These are phyloP conservation scores for Tetrahymena elliotti DNA, from an alignment of 73 alveolate species.

Conservation along the genomic window DNA sequence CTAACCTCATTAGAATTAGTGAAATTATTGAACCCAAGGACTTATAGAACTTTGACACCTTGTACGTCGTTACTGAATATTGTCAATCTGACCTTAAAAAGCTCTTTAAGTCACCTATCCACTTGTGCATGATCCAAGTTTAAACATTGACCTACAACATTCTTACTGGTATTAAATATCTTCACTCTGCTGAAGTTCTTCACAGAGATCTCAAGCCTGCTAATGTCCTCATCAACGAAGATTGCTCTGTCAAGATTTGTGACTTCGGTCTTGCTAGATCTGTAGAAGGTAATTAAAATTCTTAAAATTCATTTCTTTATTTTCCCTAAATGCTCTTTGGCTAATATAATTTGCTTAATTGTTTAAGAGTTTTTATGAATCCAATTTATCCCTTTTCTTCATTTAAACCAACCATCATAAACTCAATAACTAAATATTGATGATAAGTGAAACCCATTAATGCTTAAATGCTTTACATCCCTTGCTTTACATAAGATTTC, in stretches of 20 bases:
- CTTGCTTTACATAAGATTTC: no score
- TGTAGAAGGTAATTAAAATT: conserved; percentile 5
- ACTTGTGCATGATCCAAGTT: conserved; percentile 57
- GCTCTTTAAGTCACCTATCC: conserved; percentile 67
- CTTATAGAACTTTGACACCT: conserved; percentile 52
- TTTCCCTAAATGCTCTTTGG: neutral
- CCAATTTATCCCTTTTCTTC: neutral
- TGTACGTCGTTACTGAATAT: conserved; percentile 66
- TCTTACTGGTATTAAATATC: conserved; percentile 72
- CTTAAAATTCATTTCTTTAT: neutral
- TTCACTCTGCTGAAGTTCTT: conserved; percentile 80
- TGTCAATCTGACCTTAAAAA: conserved; percentile 74
- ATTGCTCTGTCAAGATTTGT: conserved; percentile 78
- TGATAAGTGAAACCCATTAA: neutral
- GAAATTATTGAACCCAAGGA: conserved; percentile 66
- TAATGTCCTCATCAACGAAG: conserved; percentile 81
- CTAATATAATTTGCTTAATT: neutral
- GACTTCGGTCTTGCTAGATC: conserved; percentile 88
- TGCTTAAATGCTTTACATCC: neutral
- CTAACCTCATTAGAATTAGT: conserved; percentile 46
- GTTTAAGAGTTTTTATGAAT: neutral
- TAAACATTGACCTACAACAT: conserved; percentile 72
- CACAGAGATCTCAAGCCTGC: conserved; percentile 95
- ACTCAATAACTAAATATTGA: no score
- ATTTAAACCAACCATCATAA: neutral